Conservation (phyloP, 768 basidiomycete genomes). For the Pleurotus giganteus region DNA sequence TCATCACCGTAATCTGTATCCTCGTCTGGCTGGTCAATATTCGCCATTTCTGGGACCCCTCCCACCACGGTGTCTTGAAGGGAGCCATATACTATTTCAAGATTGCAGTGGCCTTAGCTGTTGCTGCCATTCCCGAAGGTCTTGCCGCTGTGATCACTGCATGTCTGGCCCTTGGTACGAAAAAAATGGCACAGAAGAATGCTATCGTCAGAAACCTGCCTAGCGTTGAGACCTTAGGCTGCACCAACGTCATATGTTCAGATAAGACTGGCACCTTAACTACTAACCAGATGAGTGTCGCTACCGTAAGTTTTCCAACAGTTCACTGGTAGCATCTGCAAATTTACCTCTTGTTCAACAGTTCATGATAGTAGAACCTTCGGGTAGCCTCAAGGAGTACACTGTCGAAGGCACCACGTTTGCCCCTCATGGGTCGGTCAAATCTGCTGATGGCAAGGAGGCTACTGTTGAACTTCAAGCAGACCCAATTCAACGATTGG, state of each 20-base stretch:
- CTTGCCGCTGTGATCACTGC: conserved; percentile 98
- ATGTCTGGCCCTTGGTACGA: conserved; percentile 93
- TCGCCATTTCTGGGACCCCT: conserved; percentile 93
- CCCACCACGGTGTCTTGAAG: conserved; percentile 86
- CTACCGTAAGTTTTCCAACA: conserved; percentile 47
- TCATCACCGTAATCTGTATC: conserved; percentile 95
- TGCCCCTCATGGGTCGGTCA: conserved; percentile 78
- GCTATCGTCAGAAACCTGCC: conserved; percentile 97
- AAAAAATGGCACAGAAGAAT: conserved; percentile 99
- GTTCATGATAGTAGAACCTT: conserved; percentile 74
- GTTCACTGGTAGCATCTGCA: neutral
- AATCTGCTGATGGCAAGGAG: conserved; percentile 61
- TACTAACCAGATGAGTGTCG: conserved; percentile 97
- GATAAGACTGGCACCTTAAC: conserved; percentile 98
- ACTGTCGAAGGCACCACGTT: conserved; percentile 91
- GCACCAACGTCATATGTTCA: conserved; percentile 98
- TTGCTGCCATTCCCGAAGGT: conserved; percentile 98
- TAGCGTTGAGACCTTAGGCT: conserved; percentile 95
- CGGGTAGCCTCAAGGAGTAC: conserved; percentile 59
- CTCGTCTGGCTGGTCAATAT: conserved; percentile 98
- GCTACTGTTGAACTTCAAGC: conserved; percentile 54
- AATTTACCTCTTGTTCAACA: conserved; percentile 25
- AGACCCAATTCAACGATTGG: conserved; percentile 77
- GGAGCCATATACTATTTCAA: conserved; percentile 99
- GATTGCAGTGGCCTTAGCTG: conserved; percentile 98